Base-by-base conservation (phyloP, 176 grass and related monocot genomes). In the Secale cereale region DNA sequence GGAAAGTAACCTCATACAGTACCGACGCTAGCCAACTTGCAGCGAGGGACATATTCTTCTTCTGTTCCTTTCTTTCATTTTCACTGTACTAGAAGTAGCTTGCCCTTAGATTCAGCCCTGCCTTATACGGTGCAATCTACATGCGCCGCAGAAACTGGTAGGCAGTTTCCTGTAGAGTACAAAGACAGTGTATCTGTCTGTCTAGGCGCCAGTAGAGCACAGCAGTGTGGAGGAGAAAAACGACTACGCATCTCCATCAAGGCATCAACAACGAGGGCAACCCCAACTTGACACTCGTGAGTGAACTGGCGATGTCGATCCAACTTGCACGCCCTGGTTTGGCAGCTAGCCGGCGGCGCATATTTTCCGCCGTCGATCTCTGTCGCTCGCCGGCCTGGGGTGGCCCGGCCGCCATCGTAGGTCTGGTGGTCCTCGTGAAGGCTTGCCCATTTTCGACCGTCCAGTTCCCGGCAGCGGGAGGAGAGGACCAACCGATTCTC, bases 281-380 rank as follows among this genome's bases (percentile, higher is more conserved):
- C 65, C 73, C 54, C 36, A 82, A 82, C 25, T 67, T 32, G 45
- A 56, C 52, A 40, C 81, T 64, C 13, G 26, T 26, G 35, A 52
- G 46, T 60, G 61, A 16, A 62, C 16, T 11, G 35, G 81, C 63
- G 76, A 90, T 26, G 50, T 70, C 28, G 61, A 64, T 56, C 50
- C 83, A 82, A 65, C 83, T 72, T 82, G 72, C 72, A 48, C 78
- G 31, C 72, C 78, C 3, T 63, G 72, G 83, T 10, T 81, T 81
- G 83, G 88, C 64, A 17, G 40, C 83, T 89, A 77, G 50, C 54
- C 28, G 11, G 26, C 67, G 45, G 70, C 36, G 19, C 77, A 29
- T 54, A 36, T 46, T 56, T 71, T 57, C 7, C 20, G 19, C 52
- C 52, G 52, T 9, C 71, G 14, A 62, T 81, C n/a, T 6, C 22